These are phyloP conservation scores for Pleoardoris graminearum DNA, from an alignment of 2,329 filamentous ascomycete species.

Conservation along the genomic window DNA sequence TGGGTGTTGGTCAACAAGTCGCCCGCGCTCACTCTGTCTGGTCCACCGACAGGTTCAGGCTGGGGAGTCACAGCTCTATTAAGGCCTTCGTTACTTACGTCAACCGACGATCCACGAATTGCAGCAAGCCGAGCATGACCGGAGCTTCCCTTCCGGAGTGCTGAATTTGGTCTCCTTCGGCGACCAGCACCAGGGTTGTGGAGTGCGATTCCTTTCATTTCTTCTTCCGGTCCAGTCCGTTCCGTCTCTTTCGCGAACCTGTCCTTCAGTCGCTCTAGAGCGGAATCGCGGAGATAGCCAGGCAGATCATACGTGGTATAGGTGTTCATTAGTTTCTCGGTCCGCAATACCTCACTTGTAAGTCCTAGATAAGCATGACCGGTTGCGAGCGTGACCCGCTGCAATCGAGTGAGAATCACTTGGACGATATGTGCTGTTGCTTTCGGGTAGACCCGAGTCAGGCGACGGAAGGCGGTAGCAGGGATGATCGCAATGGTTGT, in stretches of 20 bases:
- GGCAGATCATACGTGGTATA: conserved; percentile 91
- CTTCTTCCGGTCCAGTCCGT: conserved; percentile 76
- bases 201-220: conserved; percentile 89
- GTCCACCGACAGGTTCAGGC: conserved; percentile 28
- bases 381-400: conserved; percentile 91
- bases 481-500: conserved; percentile 99
- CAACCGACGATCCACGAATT: conserved; percentile 47
- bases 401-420: conserved; percentile 91
- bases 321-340: conserved; percentile 90
- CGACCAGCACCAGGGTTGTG: conserved; percentile 75
- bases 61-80: conserved; percentile 26
- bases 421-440: conserved; percentile 97
- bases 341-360: conserved; percentile 87
- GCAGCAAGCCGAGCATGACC: conserved; percentile 65
- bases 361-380: conserved; percentile 93
- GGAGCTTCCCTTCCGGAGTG: conserved; percentile 75
- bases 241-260: conserved; percentile 89
- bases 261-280: conserved; percentile 82
- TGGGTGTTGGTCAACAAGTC: conserved; percentile 82
- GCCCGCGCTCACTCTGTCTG: conserved; percentile 54
- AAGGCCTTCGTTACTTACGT: conserved; percentile 25
- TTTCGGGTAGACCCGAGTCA: conserved; percentile 93
- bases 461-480: conserved; percentile 87
- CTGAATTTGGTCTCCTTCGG: conserved; percentile 69
- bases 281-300: conserved; percentile 82